Evolutionary conservation across 805 yeast species (phyloP), one percentile per base, ranked within the genome.

Genomic region (Candida parachauliodes): DNA sequence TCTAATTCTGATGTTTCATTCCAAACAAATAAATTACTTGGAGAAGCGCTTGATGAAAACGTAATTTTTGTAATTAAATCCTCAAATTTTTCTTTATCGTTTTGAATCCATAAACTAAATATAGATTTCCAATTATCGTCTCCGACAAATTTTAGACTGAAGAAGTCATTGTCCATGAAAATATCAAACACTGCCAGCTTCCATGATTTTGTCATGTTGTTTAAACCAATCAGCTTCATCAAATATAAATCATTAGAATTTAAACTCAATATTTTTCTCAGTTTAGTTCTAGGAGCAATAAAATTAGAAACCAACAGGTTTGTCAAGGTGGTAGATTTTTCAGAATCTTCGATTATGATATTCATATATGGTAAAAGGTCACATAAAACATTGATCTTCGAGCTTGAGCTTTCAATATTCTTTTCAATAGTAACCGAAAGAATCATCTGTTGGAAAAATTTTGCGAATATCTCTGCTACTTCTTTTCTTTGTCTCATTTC

Each of bases 1-100:
- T 72, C 72, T 10, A 75, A 68, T 47, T 84, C 93, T 11, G 81
- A 75, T 26, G 47, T 53, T 40, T 83, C 88, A 43, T 79, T 81
- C 79, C 89, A 82, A 25, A 75, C 80, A 59, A 86, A 87, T 4
- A 84, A 64, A 15, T 81, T 79, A 2, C 83, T 60, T 5, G 76
- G 68, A 8, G 69, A 58, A 2, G 34, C 4, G 16, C 78, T 64
- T 3, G 81, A 74, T 0, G 60, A 42, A 2, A 68, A 62, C 1
- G 62, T 53, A 8, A 65, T 47, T 40, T 60, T 46, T 25, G 55
- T 24, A 32, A 49, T 40, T 23, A 75, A 55, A 32, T 75, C 72
- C 1, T 52, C 49, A 37, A 83, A 52, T 32, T 74, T 76, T 3
- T 80, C 88, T 27, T 74, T 74, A 40, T 83, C 93, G 11, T 63